Evolutionary conservation across 441 rosid species (phyloP).

Genomic region (Populus tomentosa): DNA sequence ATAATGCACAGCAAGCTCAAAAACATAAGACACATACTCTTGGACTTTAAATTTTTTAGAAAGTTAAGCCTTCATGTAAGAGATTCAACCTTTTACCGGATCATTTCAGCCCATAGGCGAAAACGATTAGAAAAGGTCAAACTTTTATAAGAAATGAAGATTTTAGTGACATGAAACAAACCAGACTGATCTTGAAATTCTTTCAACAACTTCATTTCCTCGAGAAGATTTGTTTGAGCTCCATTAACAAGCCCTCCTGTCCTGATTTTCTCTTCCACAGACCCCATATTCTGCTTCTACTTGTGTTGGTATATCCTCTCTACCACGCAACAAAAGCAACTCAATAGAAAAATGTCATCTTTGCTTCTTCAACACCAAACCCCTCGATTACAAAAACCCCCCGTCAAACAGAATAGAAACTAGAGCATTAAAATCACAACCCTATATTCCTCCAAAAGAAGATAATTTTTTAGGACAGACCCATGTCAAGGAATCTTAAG

Average conservation of each 20-base stretch:
- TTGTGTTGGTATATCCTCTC: constrained; percentile 12
- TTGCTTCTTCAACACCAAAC: constrained; percentile 18
- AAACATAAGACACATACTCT: background rate
- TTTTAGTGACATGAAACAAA: constrained; percentile 26
- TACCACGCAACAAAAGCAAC: constrained; percentile 18
- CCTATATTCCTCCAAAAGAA: background rate
- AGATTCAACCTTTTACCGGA: background rate
- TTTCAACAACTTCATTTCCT: constrained; percentile 84
- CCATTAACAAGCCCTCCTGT: constrained; percentile 35
- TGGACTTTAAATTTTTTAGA: background rate
- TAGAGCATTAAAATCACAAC: constrained; percentile 3
- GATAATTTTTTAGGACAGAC: constrained; percentile 21
- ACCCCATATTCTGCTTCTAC: constrained; percentile 39
- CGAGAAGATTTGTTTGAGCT: constrained; percentile 50
- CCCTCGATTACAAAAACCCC: constrained; percentile 1
- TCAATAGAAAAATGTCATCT: constrained; percentile 19
- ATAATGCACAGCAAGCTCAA: constrained; percentile 8
- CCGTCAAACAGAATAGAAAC: background rate
- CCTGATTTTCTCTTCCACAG: constrained; percentile 67
- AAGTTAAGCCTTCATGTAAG: background rate
- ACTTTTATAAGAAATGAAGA: constrained; percentile 1
- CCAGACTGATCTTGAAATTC: constrained; percentile 88
- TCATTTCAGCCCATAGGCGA: background rate
- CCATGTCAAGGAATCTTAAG: constrained; percentile 36
- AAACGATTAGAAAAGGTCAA: background rate